phyloP scores from a whole-genome alignment of 768 basidiomycete species.

The Rhodocollybia butyracea region DNA sequence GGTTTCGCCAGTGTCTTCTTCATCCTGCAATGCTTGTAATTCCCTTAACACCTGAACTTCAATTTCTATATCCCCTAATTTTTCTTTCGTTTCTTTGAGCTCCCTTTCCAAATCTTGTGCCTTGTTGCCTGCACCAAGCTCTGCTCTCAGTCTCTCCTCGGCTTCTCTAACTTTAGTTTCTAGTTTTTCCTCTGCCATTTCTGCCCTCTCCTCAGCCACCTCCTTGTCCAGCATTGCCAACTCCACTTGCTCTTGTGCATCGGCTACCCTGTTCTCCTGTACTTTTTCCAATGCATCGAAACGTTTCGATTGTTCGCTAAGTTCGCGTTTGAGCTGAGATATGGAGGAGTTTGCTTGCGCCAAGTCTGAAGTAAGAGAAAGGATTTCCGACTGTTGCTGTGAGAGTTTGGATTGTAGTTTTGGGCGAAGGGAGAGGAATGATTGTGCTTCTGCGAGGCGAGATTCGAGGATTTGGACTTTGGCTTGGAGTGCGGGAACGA shows the following conservation, averaged over 20 bases:
- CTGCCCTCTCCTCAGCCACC: conserved; percentile 90
- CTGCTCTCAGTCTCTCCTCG: no score
- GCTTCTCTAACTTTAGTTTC: no score
- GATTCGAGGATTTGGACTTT: conserved; percentile 83
- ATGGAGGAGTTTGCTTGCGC: no score
- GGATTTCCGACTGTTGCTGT: conserved; percentile 76
- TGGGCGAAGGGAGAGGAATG: conserved; percentile 79
- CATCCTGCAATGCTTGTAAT: conserved; percentile 27
- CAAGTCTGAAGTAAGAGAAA: no score
- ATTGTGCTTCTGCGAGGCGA: conserved; percentile 79
- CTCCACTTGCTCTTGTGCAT: conserved; percentile 88
- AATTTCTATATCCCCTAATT: conserved; percentile 73
- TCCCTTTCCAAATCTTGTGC: no score
- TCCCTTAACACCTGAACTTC: conserved; percentile 80
- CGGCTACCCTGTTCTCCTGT: conserved; percentile 66
- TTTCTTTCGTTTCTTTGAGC: conserved; percentile 76
- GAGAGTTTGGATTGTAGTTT: conserved; percentile 89
- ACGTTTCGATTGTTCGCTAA: conserved; percentile 76
- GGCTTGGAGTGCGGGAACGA: conserved; percentile 54
- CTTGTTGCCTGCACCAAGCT: no score
- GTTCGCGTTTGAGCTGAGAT: no score
- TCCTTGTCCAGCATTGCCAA: conserved; percentile 96
- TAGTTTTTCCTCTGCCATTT: no score
- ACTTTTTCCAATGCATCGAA: conserved; percentile 71
- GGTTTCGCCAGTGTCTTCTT: not conserved